Evolutionary conservation across 371 early-diverging fungal species (phyloP).

Genomic region (Phascolomyces articulosus): DNA sequence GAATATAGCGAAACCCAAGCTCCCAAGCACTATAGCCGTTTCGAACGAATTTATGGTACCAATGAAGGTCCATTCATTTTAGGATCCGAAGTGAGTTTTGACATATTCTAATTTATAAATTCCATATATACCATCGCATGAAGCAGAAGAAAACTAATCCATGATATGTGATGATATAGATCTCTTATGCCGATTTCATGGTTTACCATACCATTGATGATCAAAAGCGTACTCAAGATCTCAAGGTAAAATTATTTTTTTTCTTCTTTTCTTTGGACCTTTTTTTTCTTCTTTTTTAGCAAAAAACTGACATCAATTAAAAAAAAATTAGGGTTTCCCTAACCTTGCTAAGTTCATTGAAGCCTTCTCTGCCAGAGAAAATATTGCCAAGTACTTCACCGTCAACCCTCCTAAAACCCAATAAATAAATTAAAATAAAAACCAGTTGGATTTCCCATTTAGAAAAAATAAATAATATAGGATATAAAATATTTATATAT

Average conservation of each 20-base stretch:
- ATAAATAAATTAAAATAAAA: background rate
- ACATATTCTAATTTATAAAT: background rate
- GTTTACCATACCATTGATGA: conserved; percentile 15
- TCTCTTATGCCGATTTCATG: conserved; percentile 19
- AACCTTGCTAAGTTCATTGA: conserved; percentile 12
- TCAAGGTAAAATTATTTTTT: conserved; percentile 2
- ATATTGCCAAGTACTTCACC: background rate
- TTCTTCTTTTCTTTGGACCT: background rate
- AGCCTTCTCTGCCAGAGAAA: background rate
- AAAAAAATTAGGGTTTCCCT: conserved; percentile 16
- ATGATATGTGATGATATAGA: conserved; percentile 1
- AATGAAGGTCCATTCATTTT: conserved; percentile 16
- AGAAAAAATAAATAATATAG: too few relatives aligned
- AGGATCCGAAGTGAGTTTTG: conserved; percentile 15
- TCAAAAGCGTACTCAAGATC: background rate
- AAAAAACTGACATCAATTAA: too few relatives aligned
- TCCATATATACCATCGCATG: too few relatives aligned
- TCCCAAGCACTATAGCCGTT: background rate
- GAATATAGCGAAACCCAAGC: conserved; percentile 3
- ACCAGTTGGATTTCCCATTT: background rate
- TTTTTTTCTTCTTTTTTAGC: background rate
- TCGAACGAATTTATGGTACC: conserved; percentile 12
- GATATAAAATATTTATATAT: too few relatives aligned
- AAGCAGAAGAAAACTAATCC: background rate
- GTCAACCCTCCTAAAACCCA: background rate